Base-by-base conservation (phyloP, 139 green algal species). In the Picochlorum sp. region DNA sequence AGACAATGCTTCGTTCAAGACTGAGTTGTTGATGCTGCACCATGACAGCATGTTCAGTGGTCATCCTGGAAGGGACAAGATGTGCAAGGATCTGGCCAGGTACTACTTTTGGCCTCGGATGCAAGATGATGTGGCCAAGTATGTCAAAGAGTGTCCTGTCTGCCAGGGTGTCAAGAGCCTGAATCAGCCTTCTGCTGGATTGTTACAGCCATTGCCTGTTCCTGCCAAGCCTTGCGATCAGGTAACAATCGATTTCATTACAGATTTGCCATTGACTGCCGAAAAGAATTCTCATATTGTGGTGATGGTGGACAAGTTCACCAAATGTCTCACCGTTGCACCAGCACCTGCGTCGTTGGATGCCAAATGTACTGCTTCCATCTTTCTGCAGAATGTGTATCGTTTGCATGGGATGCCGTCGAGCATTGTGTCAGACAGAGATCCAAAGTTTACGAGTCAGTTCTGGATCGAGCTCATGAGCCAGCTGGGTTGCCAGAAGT, bases 211-310 rank as follows among this genome's bases (percentile, higher is more conserved):
- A 21, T 41, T 85, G n/a, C 54, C 62, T 34, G 58, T 80, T 10
- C 80, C 77, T 24, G 13, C 15, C 3, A 23, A 57, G 1, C 64
- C 44, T 3, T 87, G 77, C 69, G 47, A 77, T 24, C 24, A 26
- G 2, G 24, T 26, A 3, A 26, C 24, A 26, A 26, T 26, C 3
- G 24, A 26, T 26, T 26, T 26, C 24, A 26, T 26, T 2, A 26
- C 24, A 26, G 24, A 26, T 26, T 26, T 26, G 24, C 24, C 24
- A 26, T 26, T 26, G 24, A 26, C 24, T 26, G 24, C 24, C 24
- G 3, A 2, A 26, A 26, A 3, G 24, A 26, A 26, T 26, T 26
- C 24, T 26, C 24, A 26, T 0, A 26, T 26, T 26, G 24, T 26
- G 23, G 23, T 24, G 23, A 24, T 24, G 23, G 23, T 24, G 23